Evolutionary conservation across 164 flowering plant genomes (phyloP).

Genomic region (Nymphaea colorata): DNA sequence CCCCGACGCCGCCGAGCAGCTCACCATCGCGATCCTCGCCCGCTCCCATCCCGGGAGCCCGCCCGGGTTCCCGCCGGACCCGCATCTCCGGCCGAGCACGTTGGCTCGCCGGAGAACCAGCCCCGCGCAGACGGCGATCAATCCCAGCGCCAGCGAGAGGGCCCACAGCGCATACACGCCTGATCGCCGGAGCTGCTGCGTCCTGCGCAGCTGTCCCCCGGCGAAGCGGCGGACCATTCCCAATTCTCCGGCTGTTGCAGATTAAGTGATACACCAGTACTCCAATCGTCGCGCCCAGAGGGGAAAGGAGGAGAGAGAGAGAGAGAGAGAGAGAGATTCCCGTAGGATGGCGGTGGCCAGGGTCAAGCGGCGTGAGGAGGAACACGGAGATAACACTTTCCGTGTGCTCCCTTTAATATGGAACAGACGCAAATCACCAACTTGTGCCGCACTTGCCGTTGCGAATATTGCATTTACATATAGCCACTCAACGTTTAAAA

Average conservation of each 20-base stretch:
- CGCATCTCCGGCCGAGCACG: slow-evolving; percentile 10
- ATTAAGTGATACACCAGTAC: too few relatives aligned
- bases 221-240: background rate
- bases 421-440: too few relatives aligned
- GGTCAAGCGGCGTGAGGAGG: too few relatives aligned
- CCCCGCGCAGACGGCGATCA: background rate
- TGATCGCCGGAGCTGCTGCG: background rate
- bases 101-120: slow-evolving; percentile 11
- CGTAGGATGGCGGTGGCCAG: too few relatives aligned
- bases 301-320: too few relatives aligned
- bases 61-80: background rate
- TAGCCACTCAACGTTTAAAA: too few relatives aligned
- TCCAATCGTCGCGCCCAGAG: too few relatives aligned
- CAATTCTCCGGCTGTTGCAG: background rate
- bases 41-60: background rate
- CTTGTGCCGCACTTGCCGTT: too few relatives aligned
- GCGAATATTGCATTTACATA: too few relatives aligned
- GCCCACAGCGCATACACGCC: background rate
- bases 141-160: background rate
- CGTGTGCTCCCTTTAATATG: too few relatives aligned
- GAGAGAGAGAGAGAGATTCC: too few relatives aligned
- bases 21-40: slow-evolving; percentile 10
- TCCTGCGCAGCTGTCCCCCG: background rate
- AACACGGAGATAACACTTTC: too few relatives aligned
- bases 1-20: slow-evolving; percentile 1